Evolutionary conservation across 2,329 filamentous ascomycete genomes (phyloP), one percentile per base, ranked within the genome.

Genomic region (Penicillium sp.): DNA sequence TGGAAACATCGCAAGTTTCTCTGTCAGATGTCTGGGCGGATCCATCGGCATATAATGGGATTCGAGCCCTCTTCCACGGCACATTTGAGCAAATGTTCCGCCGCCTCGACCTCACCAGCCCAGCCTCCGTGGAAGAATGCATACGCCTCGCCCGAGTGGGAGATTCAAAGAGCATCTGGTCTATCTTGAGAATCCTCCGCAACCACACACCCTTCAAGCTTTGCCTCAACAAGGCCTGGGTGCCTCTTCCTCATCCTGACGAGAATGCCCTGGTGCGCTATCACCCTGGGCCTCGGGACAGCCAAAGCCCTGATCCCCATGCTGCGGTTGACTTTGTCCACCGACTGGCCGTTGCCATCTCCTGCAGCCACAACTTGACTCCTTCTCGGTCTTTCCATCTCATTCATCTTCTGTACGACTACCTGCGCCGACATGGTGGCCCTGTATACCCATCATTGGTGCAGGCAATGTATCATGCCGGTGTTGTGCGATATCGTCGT

Each of bases 381-480:
- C 73, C 79, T 0, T 75, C 76, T n/a, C 70, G 72, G 11, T 75
- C 82, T 0, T 82, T 79, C 59, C 71, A 76, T n/a, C 66, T 79
- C 31, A 77, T 84, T 7, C 75, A 78, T 63, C 78, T 78, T 70
- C 77, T 81, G 55, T 84, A 82, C 64, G 65, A 70, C 6, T 81
- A 78, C 62, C 73, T 85, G 3, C 68, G 71, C 22, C 71, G 72
- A 25, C 74, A 80, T 47, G 63, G 74, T 50, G 80, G 77, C 8
- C 78, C 78, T 1, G 68, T 84, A 15, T 70, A 72, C 17, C 74
- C 78, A 1, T 62, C 74, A 3, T 71, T 86, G 58, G 77, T 76
- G 6, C 77, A 80, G 35, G 81, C 83, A 0, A 64, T 86, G 66
- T 82, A 83, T 58, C 75, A 79, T 63, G 79, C 81, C 22, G 83